A percentile compares a stretch with the other conserved stretches of the same genome.
These are phyloP conservation scores for Taphrina confusa DNA, from an alignment of 1,139 yeast genomes.

Conservation along the genomic window DNA sequence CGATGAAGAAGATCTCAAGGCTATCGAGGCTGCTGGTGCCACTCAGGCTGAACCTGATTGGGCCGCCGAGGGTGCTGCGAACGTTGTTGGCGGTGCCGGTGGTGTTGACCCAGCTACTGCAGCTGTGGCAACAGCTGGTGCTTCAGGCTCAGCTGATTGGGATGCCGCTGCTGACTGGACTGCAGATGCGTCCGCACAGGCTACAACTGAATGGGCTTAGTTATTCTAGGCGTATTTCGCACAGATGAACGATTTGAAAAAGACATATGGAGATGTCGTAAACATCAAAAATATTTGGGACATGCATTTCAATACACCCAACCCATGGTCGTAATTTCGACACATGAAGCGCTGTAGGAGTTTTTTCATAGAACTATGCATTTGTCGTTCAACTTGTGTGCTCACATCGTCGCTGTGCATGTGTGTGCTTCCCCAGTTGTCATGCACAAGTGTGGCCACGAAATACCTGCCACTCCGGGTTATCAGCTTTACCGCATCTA, in stretches of 20 bases:
- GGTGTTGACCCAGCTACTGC: slow-evolving; percentile 93
- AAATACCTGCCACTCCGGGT: too few species aligned
- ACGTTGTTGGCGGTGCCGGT: slow-evolving; percentile 50
- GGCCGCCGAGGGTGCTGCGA: slow-evolving; percentile 58
- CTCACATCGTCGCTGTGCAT: too few species aligned
- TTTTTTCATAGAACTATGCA: slow-evolving; percentile 26
- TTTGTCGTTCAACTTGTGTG: too few species aligned
- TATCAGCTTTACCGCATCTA: too few species aligned
- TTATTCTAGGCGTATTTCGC: background rate
- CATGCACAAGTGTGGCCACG: too few species aligned
- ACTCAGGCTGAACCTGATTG: slow-evolving; percentile 51
- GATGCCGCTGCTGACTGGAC: slow-evolving; percentile 65
- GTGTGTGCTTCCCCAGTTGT: too few species aligned
- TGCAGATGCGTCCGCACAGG: slow-evolving; percentile 29
- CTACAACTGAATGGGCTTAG: slow-evolving; percentile 33
- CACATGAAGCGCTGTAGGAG: slow-evolving; percentile 31
- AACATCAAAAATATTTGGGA: slow-evolving; percentile 2
- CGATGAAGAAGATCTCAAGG: slow-evolving; percentile 60
- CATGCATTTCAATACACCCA: slow-evolving; percentile 28
- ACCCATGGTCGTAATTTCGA: slow-evolving; percentile 15
- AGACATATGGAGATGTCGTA: background rate
- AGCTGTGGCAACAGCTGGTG: slow-evolving; percentile 59
- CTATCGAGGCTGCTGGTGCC: slow-evolving; percentile 65
- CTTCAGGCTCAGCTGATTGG: slow-evolving; percentile 85
- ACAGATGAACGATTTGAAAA: background rate